phyloP scores from a whole-genome alignment of 345 rosid genomes.

The Aurinia saxatilis region DNA sequence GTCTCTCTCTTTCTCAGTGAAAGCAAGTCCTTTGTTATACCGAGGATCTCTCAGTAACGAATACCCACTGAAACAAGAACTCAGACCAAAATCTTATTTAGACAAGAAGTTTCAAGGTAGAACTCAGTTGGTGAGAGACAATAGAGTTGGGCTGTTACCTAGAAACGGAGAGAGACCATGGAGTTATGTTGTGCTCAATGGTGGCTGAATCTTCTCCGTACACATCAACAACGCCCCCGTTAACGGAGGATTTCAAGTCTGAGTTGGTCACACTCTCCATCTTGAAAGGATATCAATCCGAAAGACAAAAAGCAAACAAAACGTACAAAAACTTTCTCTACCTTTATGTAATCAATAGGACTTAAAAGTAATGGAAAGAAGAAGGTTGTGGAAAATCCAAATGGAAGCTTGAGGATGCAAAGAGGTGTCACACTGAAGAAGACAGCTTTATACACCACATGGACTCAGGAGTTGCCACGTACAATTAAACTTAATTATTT shows the following conservation, averaged over 20 bases:
- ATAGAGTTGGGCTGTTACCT: constrained; percentile 33
- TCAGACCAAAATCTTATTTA: too few relatives aligned
- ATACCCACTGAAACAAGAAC: constrained; percentile 52
- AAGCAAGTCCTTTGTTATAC: constrained; percentile 89
- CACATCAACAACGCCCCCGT: constrained; percentile 71
- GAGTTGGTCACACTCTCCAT: constrained; percentile 57
- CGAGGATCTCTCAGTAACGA: constrained; percentile 78
- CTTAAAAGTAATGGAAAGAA: not conserved
- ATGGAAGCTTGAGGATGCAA: constrained; percentile 15
- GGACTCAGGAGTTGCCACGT: constrained; percentile 16
- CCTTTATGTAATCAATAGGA: not conserved
- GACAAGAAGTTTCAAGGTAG: too few relatives aligned
- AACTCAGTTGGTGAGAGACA: too few relatives aligned
- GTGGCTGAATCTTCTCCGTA: constrained; percentile 83
- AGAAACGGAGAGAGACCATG: constrained; percentile 84
- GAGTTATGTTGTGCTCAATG: constrained; percentile 72
- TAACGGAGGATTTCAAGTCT: constrained; percentile 44
- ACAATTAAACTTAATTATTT: not conserved
- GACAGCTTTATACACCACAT: constrained; percentile 20
- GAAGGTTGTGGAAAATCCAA: constrained; percentile 21
- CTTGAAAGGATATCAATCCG: not conserved
- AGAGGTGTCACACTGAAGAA: constrained; percentile 24
- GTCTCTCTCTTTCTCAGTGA: constrained; percentile 77
- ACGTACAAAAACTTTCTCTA: not conserved
- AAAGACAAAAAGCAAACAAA: not conserved